These are phyloP conservation scores for Zymoseptoria tritici DNA, from an alignment of 2,329 filamentous ascomycete genomes.

Conservation along the genomic window DNA sequence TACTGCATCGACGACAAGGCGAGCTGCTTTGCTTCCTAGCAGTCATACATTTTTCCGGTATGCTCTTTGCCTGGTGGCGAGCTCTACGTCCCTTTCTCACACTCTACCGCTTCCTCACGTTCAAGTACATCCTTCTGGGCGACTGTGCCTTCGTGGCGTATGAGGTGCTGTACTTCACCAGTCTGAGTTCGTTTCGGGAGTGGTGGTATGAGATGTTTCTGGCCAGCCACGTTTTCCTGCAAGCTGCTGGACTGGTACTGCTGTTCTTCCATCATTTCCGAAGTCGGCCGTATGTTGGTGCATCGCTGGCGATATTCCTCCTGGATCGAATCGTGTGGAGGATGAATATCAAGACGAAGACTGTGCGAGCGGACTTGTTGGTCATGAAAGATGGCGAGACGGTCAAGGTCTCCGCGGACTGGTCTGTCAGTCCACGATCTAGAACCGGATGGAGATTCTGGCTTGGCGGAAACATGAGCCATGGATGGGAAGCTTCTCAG, in stretches of 20 bases:
- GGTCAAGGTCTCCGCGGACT: conserved; percentile 42
- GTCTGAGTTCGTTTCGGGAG: conserved; percentile 52
- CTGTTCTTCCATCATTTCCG: conserved; percentile 54
- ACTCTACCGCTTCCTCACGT: conserved; percentile 45
- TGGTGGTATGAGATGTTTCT: conserved; percentile 59
- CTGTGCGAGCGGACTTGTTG: conserved; percentile 42
- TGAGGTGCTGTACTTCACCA: conserved; percentile 55
- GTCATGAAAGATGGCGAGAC: conserved; percentile 53
- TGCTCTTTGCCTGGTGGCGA: conserved; percentile 50
- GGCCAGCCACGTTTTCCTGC: conserved; percentile 50
- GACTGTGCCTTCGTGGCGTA: conserved; percentile 51
- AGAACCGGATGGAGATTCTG: conserved; percentile 8
- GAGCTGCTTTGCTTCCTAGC: conserved; percentile 56
- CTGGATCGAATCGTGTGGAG: conserved; percentile 53
- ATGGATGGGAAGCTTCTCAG: conserved; percentile 54
- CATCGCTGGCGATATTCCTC: conserved; percentile 50
- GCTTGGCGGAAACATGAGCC: conserved; percentile 21
- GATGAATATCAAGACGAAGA: conserved; percentile 44
- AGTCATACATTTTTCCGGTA: conserved; percentile 48
- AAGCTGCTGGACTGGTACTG: conserved; percentile 48
- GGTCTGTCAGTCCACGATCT: conserved; percentile 25
- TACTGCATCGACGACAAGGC: conserved; percentile 57
- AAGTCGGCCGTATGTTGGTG: conserved; percentile 46
- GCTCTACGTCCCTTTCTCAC: conserved; percentile 37
- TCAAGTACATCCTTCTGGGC: conserved; percentile 48